Conservation (phyloP, 225 moss, liverwort and hornwort genomes). For the Pseudoscleropodium purum region DNA sequence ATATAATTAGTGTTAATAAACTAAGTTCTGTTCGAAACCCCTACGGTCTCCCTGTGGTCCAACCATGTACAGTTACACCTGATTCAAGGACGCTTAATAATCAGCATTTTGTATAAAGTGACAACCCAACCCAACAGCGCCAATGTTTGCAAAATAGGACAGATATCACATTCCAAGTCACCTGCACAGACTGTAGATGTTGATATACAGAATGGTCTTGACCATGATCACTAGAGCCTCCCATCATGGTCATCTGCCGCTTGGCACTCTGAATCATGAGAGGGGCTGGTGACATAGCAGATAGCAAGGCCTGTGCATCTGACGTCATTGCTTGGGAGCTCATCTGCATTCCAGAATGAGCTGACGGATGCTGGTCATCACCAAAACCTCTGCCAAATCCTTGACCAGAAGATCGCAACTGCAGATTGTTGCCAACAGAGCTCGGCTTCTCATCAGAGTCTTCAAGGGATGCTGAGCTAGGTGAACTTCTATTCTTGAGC, state of each 20-base stretch:
- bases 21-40: background rate
- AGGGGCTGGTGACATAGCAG: conserved; percentile 58
- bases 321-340: conserved; percentile 51
- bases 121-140: background rate
- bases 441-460: conserved; percentile 84
- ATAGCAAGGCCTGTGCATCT: conserved; percentile 67
- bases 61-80: background rate
- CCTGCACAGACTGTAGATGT: conserved; percentile 47
- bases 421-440: conserved; percentile 74
- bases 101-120: background rate
- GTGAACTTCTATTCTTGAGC: conserved; percentile 64
- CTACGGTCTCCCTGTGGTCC: background rate
- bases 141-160: background rate
- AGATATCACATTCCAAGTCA: background rate
- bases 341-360: conserved; percentile 52
- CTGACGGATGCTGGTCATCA: conserved; percentile 40
- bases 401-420: conserved; percentile 49
- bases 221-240: conserved; percentile 23
- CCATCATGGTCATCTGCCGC: conserved; percentile 52
- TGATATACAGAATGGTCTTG: conserved; percentile 61
- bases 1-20: background rate
- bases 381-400: conserved; percentile 44
- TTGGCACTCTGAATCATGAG: conserved; percentile 49
- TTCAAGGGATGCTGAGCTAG: conserved; percentile 71
- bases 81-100: background rate